Percentiles rank a stretch among this genome's conserved stretches.
phyloP scores from a whole-genome alignment of 2,329 filamentous ascomycete species.

The Huntiella omanensis region DNA sequence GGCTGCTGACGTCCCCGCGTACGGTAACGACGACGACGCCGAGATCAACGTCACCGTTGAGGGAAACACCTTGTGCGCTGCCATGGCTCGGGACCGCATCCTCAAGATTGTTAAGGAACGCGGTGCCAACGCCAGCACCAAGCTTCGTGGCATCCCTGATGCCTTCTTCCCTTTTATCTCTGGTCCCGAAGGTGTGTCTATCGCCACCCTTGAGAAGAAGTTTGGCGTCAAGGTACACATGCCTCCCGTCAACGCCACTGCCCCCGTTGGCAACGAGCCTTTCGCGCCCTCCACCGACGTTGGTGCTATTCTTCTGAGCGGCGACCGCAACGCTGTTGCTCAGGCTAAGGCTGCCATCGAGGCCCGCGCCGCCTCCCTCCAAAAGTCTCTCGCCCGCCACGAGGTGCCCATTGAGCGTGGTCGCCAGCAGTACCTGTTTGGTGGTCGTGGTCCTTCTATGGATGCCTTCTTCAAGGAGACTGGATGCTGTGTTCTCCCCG shows the following conservation, averaged over 20 bases:
- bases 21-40: slow-evolving; percentile 50
- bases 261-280: slow-evolving; percentile 46
- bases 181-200: slow-evolving; percentile 50
- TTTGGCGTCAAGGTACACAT: slow-evolving; percentile 67
- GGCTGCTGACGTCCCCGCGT: slow-evolving; percentile 40
- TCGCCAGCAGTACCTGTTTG: slow-evolving; percentile 87
- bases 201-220: slow-evolving; percentile 54
- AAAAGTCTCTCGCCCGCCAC: slow-evolving; percentile 55
- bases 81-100: slow-evolving; percentile 67
- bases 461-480: slow-evolving; percentile 82
- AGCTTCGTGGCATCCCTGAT: slow-evolving; percentile 65
- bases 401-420: slow-evolving; percentile 69
- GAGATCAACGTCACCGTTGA: slow-evolving; percentile 76
- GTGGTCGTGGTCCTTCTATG: slow-evolving; percentile 57
- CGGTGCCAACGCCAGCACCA: slow-evolving; percentile 62
- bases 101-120: slow-evolving; percentile 75
- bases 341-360: slow-evolving; percentile 67
- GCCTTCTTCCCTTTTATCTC: slow-evolving; percentile 95
- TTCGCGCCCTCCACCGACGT: slow-evolving; percentile 50
- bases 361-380: slow-evolving; percentile 55
- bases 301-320: slow-evolving; percentile 67
- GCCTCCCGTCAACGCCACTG: slow-evolving; percentile 31
- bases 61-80: slow-evolving; percentile 75
- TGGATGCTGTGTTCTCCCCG: slow-evolving; percentile 74
- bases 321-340: slow-evolving; percentile 68